Evolutionary conservation across 495 filamentous ascomycete species (phyloP).

Genomic region (Xylaria cubensis): DNA sequence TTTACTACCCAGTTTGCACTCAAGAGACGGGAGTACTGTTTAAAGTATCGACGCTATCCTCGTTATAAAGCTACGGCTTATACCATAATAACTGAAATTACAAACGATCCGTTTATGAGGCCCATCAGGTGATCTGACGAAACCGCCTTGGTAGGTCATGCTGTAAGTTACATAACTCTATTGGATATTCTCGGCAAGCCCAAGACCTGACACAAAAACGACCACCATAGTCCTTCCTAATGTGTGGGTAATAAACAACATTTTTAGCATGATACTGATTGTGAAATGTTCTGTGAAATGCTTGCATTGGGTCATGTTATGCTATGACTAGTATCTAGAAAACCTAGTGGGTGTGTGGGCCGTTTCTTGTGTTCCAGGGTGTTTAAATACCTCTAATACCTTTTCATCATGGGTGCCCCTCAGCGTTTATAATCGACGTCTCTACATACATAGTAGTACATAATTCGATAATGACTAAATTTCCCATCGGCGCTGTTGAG

Average conservation of each 20-base stretch:
- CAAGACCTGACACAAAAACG: neutral
- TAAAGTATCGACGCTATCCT: neutral
- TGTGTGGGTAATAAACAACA: neutral
- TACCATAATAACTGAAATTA: neutral
- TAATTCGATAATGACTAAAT: neutral
- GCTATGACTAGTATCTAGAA: neutral
- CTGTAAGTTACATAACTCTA: neutral
- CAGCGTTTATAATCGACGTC: neutral
- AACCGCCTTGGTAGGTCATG: neutral
- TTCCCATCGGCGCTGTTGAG: neutral
- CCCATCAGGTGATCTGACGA: neutral
- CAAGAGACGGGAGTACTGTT: neutral
- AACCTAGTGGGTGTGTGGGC: neutral
- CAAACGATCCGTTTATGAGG: neutral
- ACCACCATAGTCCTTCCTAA: neutral
- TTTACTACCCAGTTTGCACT: neutral
- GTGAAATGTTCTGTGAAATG: neutral
- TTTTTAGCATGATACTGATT: neutral
- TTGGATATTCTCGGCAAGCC: neutral
- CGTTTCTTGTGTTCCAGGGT: neutral
- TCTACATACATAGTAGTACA: neutral
- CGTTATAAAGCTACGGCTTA: neutral
- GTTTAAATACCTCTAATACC: neutral
- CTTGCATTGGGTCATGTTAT: neutral
- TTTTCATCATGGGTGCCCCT: conserved; percentile 6